Evolutionary conservation across 2,329 filamentous ascomycete species (phyloP), one percentile per base, ranked within the genome.

Genomic region (Pseudonectria buxi): DNA sequence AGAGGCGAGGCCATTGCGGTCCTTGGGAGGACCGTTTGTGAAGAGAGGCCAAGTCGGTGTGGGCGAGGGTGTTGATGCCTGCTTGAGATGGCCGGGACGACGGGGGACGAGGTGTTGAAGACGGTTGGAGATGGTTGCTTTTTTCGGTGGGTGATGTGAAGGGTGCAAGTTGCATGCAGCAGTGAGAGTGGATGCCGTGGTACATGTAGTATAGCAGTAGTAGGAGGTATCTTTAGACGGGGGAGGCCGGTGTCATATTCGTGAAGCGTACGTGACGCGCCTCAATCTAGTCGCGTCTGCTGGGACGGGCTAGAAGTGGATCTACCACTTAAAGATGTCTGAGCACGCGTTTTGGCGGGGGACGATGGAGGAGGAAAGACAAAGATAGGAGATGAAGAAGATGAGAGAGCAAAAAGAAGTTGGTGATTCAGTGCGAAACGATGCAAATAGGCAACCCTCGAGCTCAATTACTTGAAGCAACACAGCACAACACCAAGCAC

Each of bases 181-280:
- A 22, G 18, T 22, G 18, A 22, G 9, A 22, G 18, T 22, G 18
- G 18, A 22, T 22, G 18, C 18, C 18, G 18, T 22, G 18, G 24
- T 18, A 16, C 27, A 14, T n/a, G 32, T 16, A 22, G 32, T 25
- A 26, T 33, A 30, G 24, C 12, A 35, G 22, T 35, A 34, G 29
- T 24, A 25, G 34, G n/a, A n/a, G 28, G 46, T 45, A 46, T 32
- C 43, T 22, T 30, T 45, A 55, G 57, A 59, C 46, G 51, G 39
- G 49, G 49, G 55, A 56, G 57, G 57, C 57, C 44, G 59, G 59
- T 53, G 55, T 57, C 54, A 59, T 61, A 51, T 53, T 58, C 60
- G 58, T 63, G 60, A 63, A 58, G 56, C 58, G 58, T 54, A 58
- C 60, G 58, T 63, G 60, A 63, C 58, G 56, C 58, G 58, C 55